Evolutionary conservation across 176 grass and related monocot genomes (phyloP), one percentile per base, ranked within the genome.

Genomic region (Phoenix dactylifera): DNA sequence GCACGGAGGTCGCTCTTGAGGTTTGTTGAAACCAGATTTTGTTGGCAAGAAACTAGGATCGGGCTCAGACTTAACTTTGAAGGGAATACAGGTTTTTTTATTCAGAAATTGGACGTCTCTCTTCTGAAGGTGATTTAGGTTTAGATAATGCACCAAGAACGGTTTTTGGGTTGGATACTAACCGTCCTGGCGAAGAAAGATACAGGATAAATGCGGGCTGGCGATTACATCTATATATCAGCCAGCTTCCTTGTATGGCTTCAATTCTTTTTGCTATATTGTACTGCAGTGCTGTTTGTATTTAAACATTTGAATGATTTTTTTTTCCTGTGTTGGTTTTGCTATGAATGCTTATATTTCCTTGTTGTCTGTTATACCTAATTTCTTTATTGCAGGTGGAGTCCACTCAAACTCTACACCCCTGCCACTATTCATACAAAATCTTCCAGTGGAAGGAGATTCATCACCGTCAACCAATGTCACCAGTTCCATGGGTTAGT

Each of bases 191-290:
- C 24, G 15, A 62, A 24, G 44, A 16, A 50, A 79, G 71, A 5
- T 95, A 80, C 72, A 83, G 6, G 70, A 30, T 96, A 16, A 90
- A 24, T 26, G 74, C 86, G 18, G 80, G 78, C 5, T 53, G 71
- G 25, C 58, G 64, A 70, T 80, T 96, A 23, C 86, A 90, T 75
- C 73, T 90, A 17, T 90, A 90, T 74, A 74, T 96, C 70, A 85
- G 72, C 5, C 86, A 85, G 63, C 52, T 80, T 52, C 91, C 86
- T 15, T 96, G 86, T 96, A 71, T 63, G 35, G 12, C 18, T 39
- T 68, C 52, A 44, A 44, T 44, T 12, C 7, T 44, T 9, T 44
- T 44, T 9, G 35, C 29, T 7, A 32, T 6, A 32, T 32, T 32
- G 29, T 32, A 32, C 29, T 32, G 29, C 29, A 32, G 29, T 32